phyloP scores from a whole-genome alignment of 805 yeast species.

The Pichia insulana region DNA sequence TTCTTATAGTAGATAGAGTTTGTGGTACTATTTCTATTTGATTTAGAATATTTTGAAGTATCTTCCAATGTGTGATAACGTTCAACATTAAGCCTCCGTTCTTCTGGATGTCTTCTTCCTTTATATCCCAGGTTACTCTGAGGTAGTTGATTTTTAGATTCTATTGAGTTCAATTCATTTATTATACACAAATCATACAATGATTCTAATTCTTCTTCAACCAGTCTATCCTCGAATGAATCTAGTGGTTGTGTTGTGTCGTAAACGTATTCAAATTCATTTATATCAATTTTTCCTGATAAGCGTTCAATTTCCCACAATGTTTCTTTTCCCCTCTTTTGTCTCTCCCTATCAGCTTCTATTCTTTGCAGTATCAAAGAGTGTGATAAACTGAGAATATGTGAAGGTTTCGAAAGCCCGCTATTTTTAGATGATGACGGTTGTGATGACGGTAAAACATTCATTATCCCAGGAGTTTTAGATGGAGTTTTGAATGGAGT shows the following conservation, averaged over 20 bases:
- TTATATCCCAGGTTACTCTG: too few species aligned
- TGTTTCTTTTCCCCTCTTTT: conserved; percentile 74
- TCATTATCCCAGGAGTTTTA: neutral
- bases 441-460: conserved; percentile 1
- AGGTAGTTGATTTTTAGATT: neutral
- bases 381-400: conserved; percentile 15
- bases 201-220: conserved; percentile 20
- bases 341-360: conserved; percentile 90
- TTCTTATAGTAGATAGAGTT: too few species aligned
- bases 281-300: conserved; percentile 10
- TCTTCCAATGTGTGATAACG: too few species aligned
- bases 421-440: neutral
- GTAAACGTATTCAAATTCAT: conserved; percentile 28
- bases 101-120: too few species aligned
- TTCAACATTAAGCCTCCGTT: too few species aligned
- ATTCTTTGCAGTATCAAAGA: conserved; percentile 64
- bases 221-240: conserved; percentile 15
- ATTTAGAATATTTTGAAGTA: neutral
- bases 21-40: neutral
- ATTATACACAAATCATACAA: conserved; percentile 12
- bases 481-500: conserved; percentile 2
- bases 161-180: neutral
- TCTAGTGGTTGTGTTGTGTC: conserved; percentile 14
- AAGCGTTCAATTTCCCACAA: conserved; percentile 62
- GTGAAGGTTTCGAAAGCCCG: neutral